phyloP scores from a whole-genome alignment of 805 yeast species.

The Suhomyces tanzawaensis region DNA sequence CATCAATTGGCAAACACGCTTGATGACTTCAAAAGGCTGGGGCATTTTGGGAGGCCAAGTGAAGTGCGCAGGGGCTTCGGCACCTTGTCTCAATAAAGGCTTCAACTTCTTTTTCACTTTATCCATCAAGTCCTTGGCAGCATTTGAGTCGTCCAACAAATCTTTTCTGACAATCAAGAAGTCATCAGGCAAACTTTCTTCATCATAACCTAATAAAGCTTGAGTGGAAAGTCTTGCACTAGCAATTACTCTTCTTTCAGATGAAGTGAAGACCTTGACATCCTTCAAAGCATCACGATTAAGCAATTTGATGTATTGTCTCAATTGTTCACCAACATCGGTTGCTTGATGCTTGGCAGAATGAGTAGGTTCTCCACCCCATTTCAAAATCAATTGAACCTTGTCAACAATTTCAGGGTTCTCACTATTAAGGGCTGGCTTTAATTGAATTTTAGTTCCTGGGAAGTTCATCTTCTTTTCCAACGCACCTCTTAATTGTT shows the following conservation, averaged over 20 bases:
- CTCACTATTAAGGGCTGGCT: slow-evolving; percentile 72
- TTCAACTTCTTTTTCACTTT: slow-evolving; percentile 94
- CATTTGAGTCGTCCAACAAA: slow-evolving; percentile 91
- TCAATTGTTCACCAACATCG: slow-evolving; percentile 92
- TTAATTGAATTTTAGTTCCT: slow-evolving; percentile 94
- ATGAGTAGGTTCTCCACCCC: slow-evolving; percentile 99
- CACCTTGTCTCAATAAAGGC: slow-evolving; percentile 91
- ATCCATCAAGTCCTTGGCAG: slow-evolving; percentile 97
- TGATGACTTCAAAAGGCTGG: slow-evolving; percentile 90
- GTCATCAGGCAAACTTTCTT: slow-evolving; percentile 60
- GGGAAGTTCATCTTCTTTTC: slow-evolving; percentile 88
- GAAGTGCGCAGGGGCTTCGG: slow-evolving; percentile 95
- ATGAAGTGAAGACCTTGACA: slow-evolving; percentile 83
- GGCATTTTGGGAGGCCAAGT: slow-evolving; percentile 99
- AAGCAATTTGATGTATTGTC: slow-evolving; percentile 85
- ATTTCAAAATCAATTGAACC: slow-evolving; percentile 91
- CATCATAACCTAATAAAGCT: slow-evolving; percentile 61
- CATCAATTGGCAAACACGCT: slow-evolving; percentile 93
- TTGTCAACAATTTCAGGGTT: slow-evolving; percentile 75
- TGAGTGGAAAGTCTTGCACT: slow-evolving; percentile 86
- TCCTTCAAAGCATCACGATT: slow-evolving; percentile 83
- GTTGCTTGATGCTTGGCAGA: slow-evolving; percentile 92
- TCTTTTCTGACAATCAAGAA: slow-evolving; percentile 84
- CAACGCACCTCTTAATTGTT: slow-evolving; percentile 75
- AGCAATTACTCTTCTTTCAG: slow-evolving; percentile 92